Base-by-base conservation (phyloP, 2,329 filamentous ascomycete genomes). In the Fusarium buxicola region DNA sequence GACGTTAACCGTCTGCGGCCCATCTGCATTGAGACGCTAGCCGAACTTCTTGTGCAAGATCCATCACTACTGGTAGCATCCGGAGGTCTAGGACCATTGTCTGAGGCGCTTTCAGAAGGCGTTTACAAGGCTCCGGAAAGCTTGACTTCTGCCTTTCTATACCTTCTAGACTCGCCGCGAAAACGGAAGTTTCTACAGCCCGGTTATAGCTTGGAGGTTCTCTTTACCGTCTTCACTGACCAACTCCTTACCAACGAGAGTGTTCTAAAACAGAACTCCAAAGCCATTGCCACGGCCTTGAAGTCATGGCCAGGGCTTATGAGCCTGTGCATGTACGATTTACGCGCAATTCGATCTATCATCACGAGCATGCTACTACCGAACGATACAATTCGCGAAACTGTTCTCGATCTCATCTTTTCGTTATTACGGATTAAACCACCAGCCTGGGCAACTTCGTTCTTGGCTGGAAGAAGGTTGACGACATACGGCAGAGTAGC, bases 401-500 rank as follows among this genome's bases (percentile, higher is more conserved):
- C 94, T 1, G 88, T 97, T 15, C 83, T 99, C 59, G 95, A 99
- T 74, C 81, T 99, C 11, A 78, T 99, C 15, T 97, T 96, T 71
- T 83, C 84, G 1, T 74, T 89, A 3, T 77, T 99, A 47, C 88
- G 94, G 31, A 97, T 99, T 72, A 98, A 98, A 41, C 94, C 56
- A 88, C 95, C 38, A 89, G 93, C 8, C 5, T 99, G 95, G 95
- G 96, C 95, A 8, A 94, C 92, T 0, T 96, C 94, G 0, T 99
- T 97, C 74, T 84, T 99, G 41, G 95, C 96, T 31, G 96, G 95
- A 8, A 87, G 95, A 65, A 85, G 96, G 58, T 81, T 99, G 41
- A 99, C 96, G 1, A 99, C 95, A 0, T 99, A 99, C 74, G 94
- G 94, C n/a, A 86, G 96, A 69, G 94, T 98, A 32, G 89, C 92